Evolutionary conservation across 2,329 filamentous ascomycete genomes (phyloP).

Genomic region (Epichloe amarillans): DNA sequence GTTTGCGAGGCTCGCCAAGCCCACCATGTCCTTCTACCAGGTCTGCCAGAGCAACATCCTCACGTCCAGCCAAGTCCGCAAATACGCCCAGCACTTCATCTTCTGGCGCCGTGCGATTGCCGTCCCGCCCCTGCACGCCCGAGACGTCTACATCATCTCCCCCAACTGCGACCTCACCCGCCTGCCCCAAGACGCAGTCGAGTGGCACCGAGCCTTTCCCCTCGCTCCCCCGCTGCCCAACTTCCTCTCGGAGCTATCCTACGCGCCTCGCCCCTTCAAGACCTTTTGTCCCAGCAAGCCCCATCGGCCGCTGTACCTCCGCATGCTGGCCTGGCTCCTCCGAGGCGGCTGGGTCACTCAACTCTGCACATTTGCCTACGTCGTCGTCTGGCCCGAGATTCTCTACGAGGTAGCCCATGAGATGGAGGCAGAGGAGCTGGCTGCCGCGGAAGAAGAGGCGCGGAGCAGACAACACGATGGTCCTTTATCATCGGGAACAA

Average conservation of each 20-base stretch:
- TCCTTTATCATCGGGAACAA: not conserved
- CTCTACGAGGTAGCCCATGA: slow-evolving; percentile 66
- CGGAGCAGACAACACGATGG: slow-evolving; percentile 3
- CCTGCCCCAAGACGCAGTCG: slow-evolving; percentile 52
- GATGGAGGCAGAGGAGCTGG: slow-evolving; percentile 52
- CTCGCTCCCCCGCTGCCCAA: slow-evolving; percentile 71
- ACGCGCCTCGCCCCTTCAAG: slow-evolving; percentile 70
- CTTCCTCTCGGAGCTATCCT: slow-evolving; percentile 74
- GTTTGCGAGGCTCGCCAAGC: slow-evolving; percentile 63
- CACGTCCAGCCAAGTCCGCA: slow-evolving; percentile 66
- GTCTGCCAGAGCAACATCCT: slow-evolving; percentile 60
- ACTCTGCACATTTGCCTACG: slow-evolving; percentile 79
- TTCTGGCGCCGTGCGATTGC: slow-evolving; percentile 91
- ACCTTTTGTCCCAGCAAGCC: slow-evolving; percentile 74
- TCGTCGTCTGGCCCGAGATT: slow-evolving; percentile 71
- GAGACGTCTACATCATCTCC: slow-evolving; percentile 83
- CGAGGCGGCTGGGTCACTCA: slow-evolving; percentile 89
- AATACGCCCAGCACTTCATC: slow-evolving; percentile 83
- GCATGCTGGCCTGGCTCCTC: slow-evolving; percentile 87
- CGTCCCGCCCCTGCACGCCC: slow-evolving; percentile 77
- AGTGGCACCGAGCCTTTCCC: slow-evolving; percentile 70
- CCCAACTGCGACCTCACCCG: slow-evolving; percentile 72
- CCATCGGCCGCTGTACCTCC: slow-evolving; percentile 76
- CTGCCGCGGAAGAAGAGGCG: slow-evolving; percentile 17
- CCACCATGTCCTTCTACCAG: slow-evolving; percentile 56